Base-by-base conservation (phyloP, 495 filamentous ascomycete genomes). In the Penicillium chermesinum region DNA sequence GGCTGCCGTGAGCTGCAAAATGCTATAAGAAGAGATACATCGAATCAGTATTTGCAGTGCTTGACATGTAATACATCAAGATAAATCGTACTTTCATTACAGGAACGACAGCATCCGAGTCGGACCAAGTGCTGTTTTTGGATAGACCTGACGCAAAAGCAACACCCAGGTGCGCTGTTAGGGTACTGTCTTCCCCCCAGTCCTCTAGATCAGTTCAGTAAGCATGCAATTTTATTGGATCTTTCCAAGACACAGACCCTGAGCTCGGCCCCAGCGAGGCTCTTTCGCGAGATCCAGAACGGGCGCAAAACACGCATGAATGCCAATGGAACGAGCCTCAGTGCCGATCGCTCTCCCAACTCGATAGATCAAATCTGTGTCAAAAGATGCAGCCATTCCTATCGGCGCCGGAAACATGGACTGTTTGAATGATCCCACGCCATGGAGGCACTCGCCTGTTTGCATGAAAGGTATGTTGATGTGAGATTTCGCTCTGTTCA, bases 31-130 rank as follows among this genome's bases (percentile, higher is more conserved):
- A 18, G 12, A 19, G 6, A 16, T n/a, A n/a, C n/a, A n/a, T n/a
- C n/a, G n/a, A n/a, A n/a, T n/a, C n/a, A n/a, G n/a, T n/a, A n/a
- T n/a, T n/a, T n/a, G n/a, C n/a, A n/a, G n/a, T n/a, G n/a, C n/a
- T n/a, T n/a, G n/a, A n/a, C n/a, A n/a, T n/a, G n/a, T n/a, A n/a
- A n/a, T n/a, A n/a, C n/a, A n/a, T n/a, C n/a, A n/a, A n/a, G n/a
- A n/a, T n/a, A n/a, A n/a, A n/a, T n/a, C n/a, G n/a, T n/a, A 50
- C 47, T 40, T 50, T 50, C 47, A 50, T 50, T 3, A 50, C 39
- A 1, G 47, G 47, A 18, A 50, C 33, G 16, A 50, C 47, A 6
- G 47, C 47, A 44, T 50, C 47, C 0, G 39, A 33, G 12, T 44
- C 47, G 16, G 39, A 43, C 47, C 47, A 50, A 13, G 18, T 50